Percentiles rank a stretch among this genome's conserved stretches.
Evolutionary conservation across 108 stramenopile genomes (phyloP).

Genomic region (Fragilaria radians): DNA sequence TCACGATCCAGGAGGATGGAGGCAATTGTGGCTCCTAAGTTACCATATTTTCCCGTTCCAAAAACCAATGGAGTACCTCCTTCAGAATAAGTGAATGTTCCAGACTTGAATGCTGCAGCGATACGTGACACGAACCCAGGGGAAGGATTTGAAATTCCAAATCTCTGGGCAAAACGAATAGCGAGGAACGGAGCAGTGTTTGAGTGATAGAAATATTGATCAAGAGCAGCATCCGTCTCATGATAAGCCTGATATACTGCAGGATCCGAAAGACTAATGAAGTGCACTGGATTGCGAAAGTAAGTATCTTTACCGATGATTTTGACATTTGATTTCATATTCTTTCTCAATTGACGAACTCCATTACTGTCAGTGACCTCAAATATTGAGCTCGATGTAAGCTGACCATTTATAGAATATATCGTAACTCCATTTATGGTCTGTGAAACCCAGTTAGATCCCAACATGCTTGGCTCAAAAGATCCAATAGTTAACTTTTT

Average conservation of each 20-base stretch:
- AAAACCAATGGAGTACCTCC: slow-evolving; percentile 4
- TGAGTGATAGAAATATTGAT: slow-evolving; percentile 26
- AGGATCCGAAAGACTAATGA: slow-evolving; percentile 20
- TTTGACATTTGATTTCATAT: slow-evolving; percentile 12
- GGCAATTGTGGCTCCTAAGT: slow-evolving; percentile 34
- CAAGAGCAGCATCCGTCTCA: slow-evolving; percentile 31
- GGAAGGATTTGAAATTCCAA: slow-evolving; percentile 34
- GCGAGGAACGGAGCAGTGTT: slow-evolving; percentile 50
- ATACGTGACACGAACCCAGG: slow-evolving; percentile 27
- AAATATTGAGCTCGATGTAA: slow-evolving; percentile 2
- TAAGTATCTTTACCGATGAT: slow-evolving; percentile 4
- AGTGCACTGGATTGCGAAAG: slow-evolving; percentile 33
- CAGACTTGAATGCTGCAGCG: slow-evolving; percentile 25
- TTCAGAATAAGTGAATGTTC: slow-evolving; percentile 8
- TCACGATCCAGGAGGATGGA: slow-evolving; percentile 38
- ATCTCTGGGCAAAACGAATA: slow-evolving; percentile 25
- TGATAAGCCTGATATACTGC: slow-evolving; percentile 15
- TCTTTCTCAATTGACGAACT: slow-evolving; percentile 6
- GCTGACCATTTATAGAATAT: background rate
- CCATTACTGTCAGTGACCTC: slow-evolving; percentile 8
- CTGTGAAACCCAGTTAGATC: background rate
- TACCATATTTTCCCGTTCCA: slow-evolving; percentile 31
- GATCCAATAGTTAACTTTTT: background rate
- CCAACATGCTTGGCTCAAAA: background rate
- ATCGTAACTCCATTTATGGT: slow-evolving; percentile 1